Evolutionary conservation across 805 yeast species (phyloP).

Genomic region (Kodamaea kakaduensis): DNA sequence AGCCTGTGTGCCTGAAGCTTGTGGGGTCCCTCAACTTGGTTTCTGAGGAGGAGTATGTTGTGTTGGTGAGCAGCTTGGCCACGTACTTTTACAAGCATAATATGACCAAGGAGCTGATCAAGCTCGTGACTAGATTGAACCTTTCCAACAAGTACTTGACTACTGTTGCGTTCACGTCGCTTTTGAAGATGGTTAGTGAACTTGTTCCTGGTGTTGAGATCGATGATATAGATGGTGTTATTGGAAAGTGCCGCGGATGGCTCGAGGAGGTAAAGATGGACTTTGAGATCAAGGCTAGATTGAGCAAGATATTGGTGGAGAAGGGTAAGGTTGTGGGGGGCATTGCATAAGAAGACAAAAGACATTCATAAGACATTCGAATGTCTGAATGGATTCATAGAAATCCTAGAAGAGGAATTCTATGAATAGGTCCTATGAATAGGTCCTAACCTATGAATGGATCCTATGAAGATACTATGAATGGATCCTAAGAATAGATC

Average conservation of each 20-base stretch:
- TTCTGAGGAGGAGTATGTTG: conserved; percentile 32
- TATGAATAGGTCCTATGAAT: too few relatives aligned
- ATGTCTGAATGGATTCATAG: too few relatives aligned
- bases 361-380: too few relatives aligned
- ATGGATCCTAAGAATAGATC: too few relatives aligned
- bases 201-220: conserved; percentile 19
- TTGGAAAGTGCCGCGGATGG: conserved; percentile 28
- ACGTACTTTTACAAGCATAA: conserved; percentile 18
- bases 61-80: conserved; percentile 25
- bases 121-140: conserved; percentile 24
- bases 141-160: conserved; percentile 20
- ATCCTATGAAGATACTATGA: too few relatives aligned
- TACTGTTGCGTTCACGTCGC: conserved; percentile 30
- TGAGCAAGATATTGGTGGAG: conserved; percentile 27
- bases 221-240: conserved; percentile 25
- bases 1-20: conserved; percentile 3
- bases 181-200: conserved; percentile 21
- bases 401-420: too few relatives aligned
- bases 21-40: conserved; percentile 30
- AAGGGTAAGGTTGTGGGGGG: conserved; percentile 26
- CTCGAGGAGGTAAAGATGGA: conserved; percentile 24
- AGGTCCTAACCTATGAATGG: too few relatives aligned
- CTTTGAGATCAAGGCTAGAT: conserved; percentile 20
- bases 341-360: conserved; percentile 1
- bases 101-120: conserved; percentile 16